These are phyloP conservation scores for Stagonosporopsis chrysanthemi DNA, from an alignment of 2,329 filamentous ascomycete species.

Conservation along the genomic window DNA sequence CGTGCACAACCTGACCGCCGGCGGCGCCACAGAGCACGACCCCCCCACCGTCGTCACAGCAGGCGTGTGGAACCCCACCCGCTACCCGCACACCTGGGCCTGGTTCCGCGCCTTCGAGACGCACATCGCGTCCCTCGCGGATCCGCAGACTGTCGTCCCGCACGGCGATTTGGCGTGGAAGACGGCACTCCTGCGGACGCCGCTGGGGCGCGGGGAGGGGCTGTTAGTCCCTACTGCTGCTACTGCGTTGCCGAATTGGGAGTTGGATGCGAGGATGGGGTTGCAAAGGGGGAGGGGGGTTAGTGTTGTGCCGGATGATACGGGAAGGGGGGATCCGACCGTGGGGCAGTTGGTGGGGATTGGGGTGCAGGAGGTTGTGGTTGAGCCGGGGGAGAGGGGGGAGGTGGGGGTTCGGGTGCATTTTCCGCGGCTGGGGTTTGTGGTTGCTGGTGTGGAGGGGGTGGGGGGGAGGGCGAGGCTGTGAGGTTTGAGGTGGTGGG, in stretches of 20 bases:
- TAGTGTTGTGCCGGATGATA: constrained; percentile 52
- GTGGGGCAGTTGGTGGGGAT: constrained; percentile 46
- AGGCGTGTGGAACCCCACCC: constrained; percentile 46
- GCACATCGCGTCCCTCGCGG: constrained; percentile 41
- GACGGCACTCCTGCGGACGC: background rate
- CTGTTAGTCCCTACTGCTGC: constrained; percentile 1
- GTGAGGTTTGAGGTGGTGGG: no score
- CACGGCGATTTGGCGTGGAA: constrained; percentile 14
- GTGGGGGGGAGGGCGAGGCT: constrained; percentile 6
- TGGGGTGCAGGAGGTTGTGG: constrained; percentile 52
- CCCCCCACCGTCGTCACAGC: constrained; percentile 29
- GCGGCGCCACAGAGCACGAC: constrained; percentile 37
- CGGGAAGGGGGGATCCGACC: constrained; percentile 49
- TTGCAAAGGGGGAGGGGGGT: constrained; percentile 42
- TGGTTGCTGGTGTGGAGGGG: constrained; percentile 33
- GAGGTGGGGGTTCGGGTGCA: constrained; percentile 49
- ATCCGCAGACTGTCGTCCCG: constrained; percentile 29
- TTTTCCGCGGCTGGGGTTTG: constrained; percentile 53
- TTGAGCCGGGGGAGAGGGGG: constrained; percentile 42
- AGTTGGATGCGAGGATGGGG: constrained; percentile 28
- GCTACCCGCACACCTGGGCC: constrained; percentile 47
- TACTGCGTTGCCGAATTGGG: background rate
- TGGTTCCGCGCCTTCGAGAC: constrained; percentile 49
- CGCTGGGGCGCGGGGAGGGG: background rate
- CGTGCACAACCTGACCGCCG: constrained; percentile 47